A percentile compares a stretch with the other conserved stretches of the same genome.
Evolutionary conservation across 495 filamentous ascomycete genomes (phyloP).

Genomic region (Bacidia rubella): DNA sequence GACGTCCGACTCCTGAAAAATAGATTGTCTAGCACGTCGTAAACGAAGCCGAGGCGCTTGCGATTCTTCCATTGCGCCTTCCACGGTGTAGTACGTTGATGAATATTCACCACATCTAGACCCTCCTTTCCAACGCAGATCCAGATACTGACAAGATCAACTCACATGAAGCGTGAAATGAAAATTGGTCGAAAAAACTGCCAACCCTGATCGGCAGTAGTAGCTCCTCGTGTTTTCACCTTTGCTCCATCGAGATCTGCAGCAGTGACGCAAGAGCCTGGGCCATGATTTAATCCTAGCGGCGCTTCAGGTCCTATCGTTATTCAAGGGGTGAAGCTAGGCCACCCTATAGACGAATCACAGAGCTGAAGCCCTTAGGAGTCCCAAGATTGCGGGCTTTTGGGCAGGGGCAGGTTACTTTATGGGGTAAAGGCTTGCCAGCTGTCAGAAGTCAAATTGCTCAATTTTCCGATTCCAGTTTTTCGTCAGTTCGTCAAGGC

Average conservation of each 20-base stretch:
- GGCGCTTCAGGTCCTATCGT: not conserved
- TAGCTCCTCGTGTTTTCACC: not conserved
- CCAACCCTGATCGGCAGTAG: not conserved
- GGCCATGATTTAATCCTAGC: too few relatives aligned
- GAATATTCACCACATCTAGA: not conserved
- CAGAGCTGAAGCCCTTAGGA: not conserved
- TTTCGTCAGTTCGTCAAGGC: too few relatives aligned
- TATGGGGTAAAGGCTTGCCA: too few relatives aligned
- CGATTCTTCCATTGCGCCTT: not conserved
- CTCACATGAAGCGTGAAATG: too few relatives aligned
- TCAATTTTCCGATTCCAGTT: too few relatives aligned
- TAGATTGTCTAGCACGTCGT: not conserved
- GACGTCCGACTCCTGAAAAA: not conserved
- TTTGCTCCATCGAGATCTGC: not conserved
- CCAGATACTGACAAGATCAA: too few relatives aligned
- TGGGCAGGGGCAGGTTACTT: not conserved
- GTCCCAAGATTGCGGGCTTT: not conserved
- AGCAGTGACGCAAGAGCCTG: not conserved
- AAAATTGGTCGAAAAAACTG: too few relatives aligned
- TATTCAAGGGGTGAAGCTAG: not conserved
- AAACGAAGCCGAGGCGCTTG: not conserved
- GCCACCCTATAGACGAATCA: not conserved
- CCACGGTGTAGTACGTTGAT: too few relatives aligned
- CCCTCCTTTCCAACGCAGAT: too few relatives aligned
- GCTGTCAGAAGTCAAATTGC: too few relatives aligned